Percentiles rank a stretch among this genome's conserved stretches.
Conservation (phyloP, 495 filamentous ascomycete genomes). For the Aspergillus sclerotioniger region DNA sequence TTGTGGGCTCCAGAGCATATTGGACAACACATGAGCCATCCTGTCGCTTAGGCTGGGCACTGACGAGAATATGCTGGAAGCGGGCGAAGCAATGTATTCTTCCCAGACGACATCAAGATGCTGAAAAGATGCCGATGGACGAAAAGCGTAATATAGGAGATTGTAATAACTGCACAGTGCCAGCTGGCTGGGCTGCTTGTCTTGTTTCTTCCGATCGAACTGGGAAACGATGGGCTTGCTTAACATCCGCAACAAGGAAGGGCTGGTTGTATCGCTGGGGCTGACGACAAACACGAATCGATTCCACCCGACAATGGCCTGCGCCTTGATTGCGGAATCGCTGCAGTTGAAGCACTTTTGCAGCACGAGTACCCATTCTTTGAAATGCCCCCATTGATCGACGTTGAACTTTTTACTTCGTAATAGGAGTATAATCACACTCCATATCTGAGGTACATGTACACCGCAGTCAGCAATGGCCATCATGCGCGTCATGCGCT, state of each 20-base stretch:
- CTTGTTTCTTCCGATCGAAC: constrained; percentile 60
- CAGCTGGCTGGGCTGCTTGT: constrained; percentile 56
- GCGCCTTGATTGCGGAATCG: constrained; percentile 65
- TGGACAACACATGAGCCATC: constrained; percentile 62
- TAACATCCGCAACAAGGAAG: constrained; percentile 62
- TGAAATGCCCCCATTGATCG: constrained; percentile 70
- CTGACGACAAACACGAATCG: constrained; percentile 71
- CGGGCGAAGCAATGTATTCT: constrained; percentile 57
- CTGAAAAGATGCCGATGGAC: constrained; percentile 57
- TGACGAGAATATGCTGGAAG: constrained; percentile 33
- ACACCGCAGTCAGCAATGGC: constrained; percentile 58
- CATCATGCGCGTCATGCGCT: constrained; percentile 69
- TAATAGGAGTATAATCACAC: constrained; percentile 71
- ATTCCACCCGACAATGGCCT: constrained; percentile 82
- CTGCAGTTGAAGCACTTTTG: constrained; percentile 81
- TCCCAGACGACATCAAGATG: constrained; percentile 81
- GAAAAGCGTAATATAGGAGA: constrained; percentile 82
- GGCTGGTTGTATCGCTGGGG: constrained; percentile 58
- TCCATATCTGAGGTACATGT: constrained; percentile 88
- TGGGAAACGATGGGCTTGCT: constrained; percentile 67
- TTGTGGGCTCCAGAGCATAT: constrained; percentile 65
- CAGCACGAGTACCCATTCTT: constrained; percentile 70
- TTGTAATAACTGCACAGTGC: constrained; percentile 70
- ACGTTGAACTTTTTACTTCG: constrained; percentile 58
- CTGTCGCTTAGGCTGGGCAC: constrained; percentile 41